Base-by-base conservation (phyloP, 2,329 filamentous ascomycete genomes). In the Cladophialophora chaetospira region DNA sequence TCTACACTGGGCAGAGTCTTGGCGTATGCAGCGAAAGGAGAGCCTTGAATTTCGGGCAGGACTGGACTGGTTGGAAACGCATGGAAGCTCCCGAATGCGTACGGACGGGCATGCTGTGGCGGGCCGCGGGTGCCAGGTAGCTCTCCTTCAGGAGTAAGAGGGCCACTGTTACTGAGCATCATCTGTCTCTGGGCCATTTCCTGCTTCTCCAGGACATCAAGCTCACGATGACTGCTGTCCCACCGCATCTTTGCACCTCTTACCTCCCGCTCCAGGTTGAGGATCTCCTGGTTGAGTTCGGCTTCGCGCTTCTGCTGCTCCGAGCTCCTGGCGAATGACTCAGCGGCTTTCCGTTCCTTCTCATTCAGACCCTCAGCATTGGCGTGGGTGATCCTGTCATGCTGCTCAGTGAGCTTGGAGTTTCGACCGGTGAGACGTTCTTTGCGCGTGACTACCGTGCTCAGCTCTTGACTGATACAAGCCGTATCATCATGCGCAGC, bases 351-450 rank as follows among this genome's bases (percentile, higher is more conserved):
- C 28, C 76, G 73, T 62, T 79, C 80, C 66, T 81, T 77, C 63
- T 81, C 80, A 49, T 81, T 80, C 50, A 81, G 74, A 5, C 78
- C 80, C 63, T 83, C 79, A n/a, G 73, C 75, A 64, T 84, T 85
- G 67, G 82, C 82, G 36, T 78, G 77, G 33, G 79, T 74, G 53
- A 86, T 80, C 52, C 81, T 78, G 55, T 85, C 82, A 65, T 84
- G 78, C 70, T 87, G 83, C 65, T 85, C 82, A 47, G 80, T 81
- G 51, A 86, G 77, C 65, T 83, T 81, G 33, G 76, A 75, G 55
- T 79, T 79, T 48, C 84, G 81, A 55, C 78, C 73, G 55, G 79
- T 77, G 31, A 87, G 78, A 64, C 83, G 82, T 67, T 87, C 84
- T 48, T 65, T 65, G 47, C 79, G 79, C 69, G 84, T 83, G 62